Conservation (phyloP, 495 filamentous ascomycete species). For the Xylaria acuta region DNA sequence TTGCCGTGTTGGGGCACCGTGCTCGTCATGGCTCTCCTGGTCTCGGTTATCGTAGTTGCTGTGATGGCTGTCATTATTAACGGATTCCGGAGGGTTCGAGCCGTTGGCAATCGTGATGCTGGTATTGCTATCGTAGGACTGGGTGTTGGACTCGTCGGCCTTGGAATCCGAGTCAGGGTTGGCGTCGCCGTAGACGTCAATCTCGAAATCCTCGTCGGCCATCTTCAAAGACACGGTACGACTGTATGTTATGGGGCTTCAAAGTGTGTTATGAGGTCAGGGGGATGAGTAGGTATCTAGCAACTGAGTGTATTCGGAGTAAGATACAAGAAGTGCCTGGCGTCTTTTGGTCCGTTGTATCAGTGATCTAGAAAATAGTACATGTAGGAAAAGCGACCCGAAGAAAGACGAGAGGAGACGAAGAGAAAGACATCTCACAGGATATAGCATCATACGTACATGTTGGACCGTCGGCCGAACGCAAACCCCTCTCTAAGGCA, state of each 20-base stretch:
- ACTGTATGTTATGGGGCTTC: slow-evolving; percentile 40
- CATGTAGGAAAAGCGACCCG: slow-evolving; percentile 26
- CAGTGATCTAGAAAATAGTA: slow-evolving; percentile 35
- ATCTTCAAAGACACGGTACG: slow-evolving; percentile 54
- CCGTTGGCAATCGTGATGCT: slow-evolving; percentile 47
- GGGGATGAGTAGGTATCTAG: slow-evolving; percentile 31
- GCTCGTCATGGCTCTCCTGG: slow-evolving; percentile 50
- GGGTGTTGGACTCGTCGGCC: slow-evolving; percentile 49
- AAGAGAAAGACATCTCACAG: slow-evolving; percentile 34
- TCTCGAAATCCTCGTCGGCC: slow-evolving; percentile 96
- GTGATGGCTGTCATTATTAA: slow-evolving; percentile 37
- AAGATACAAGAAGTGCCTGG: slow-evolving; percentile 43
- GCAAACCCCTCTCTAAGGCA: slow-evolving; percentile 16
- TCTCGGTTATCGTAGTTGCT: slow-evolving; percentile 44
- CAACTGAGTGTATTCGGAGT: slow-evolving; percentile 45
- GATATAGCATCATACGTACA: slow-evolving; percentile 30
- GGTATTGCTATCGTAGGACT: slow-evolving; percentile 45
- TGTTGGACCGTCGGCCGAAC: slow-evolving; percentile 29
- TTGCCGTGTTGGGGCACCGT: slow-evolving; percentile 45
- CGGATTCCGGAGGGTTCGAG: slow-evolving; percentile 39
- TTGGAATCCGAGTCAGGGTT: slow-evolving; percentile 55
- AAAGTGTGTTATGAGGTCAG: slow-evolving; percentile 38
- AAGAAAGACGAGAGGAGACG: slow-evolving; percentile 29
- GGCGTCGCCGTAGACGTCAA: slow-evolving; percentile 95
- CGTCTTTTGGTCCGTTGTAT: slow-evolving; percentile 42